Percentiles rank a stretch among this genome's conserved stretches.
Evolutionary conservation across 805 yeast genomes (phyloP).

Genomic region (Saturnispora gosingensis): DNA sequence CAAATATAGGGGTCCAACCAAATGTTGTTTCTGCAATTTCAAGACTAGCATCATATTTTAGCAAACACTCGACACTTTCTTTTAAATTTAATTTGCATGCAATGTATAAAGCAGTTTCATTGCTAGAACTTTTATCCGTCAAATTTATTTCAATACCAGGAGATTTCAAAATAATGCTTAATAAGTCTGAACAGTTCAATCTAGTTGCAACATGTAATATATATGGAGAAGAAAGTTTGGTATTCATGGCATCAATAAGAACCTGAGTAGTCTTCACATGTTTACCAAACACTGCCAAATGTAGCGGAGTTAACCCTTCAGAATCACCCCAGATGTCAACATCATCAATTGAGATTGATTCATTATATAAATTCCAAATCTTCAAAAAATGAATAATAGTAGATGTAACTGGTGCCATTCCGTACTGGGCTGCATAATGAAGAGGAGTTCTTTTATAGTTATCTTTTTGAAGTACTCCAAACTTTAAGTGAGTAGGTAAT

Average conservation of each 20-base stretch:
- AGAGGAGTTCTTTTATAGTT: constrained; percentile 75
- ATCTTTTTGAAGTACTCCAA: constrained; percentile 57
- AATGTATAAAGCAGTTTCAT: constrained; percentile 77
- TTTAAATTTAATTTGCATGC: constrained; percentile 58
- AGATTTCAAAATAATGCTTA: constrained; percentile 42
- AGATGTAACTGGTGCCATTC: constrained; percentile 54
- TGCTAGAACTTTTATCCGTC: constrained; percentile 46
- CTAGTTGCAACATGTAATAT: constrained; percentile 61
- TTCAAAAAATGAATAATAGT: constrained; percentile 47
- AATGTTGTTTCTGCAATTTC: constrained; percentile 70
- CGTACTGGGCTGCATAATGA: constrained; percentile 85
- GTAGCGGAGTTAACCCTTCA: constrained; percentile 74
- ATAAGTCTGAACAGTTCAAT: constrained; percentile 48
- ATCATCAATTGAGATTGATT: constrained; percentile 45
- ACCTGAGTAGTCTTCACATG: constrained; percentile 70
- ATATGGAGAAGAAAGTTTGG: constrained; percentile 40
- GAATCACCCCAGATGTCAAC: constrained; percentile 60
- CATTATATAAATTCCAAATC: constrained; percentile 51
- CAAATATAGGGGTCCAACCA: constrained; percentile 92
- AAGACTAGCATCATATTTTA: constrained; percentile 55
- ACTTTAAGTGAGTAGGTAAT: constrained; percentile 44
- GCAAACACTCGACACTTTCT: constrained; percentile 44
- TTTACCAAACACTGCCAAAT: constrained; percentile 70
- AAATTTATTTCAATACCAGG: constrained; percentile 53
- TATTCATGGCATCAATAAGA: constrained; percentile 39